Base-by-base conservation (phyloP, 805 yeast genomes). In the Wickerhamiella bombiphila region DNA sequence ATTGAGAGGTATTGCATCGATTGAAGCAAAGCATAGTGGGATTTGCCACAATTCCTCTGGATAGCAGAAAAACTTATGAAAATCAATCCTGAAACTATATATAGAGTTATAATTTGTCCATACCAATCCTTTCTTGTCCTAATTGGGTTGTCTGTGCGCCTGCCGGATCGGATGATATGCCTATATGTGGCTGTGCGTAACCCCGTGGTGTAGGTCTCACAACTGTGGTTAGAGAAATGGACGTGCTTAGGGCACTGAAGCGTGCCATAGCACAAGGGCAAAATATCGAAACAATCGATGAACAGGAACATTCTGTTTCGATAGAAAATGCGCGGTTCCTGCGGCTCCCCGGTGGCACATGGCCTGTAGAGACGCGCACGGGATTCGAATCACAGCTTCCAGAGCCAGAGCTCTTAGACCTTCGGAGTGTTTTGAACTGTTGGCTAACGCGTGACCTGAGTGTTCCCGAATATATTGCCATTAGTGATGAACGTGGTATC, bases 381-480 rank as follows among this genome's bases (percentile, higher is more conserved):
- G 41, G 41, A 20, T 46, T 46, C 36, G 39, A 35, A 32, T 40
- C 44, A 13, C 28, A 22, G n/a, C 26, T 26, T 35, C 29, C 34
- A 25, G 48, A 29, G 17, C 45, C 39, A 17, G 41, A 33, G 16
- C 26, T 19, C 19, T 26, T 41, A 11, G 42, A 38, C 16, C 35
- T 46, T 34, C 29, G 40, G n/a, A 45, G 46, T 5, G 42, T 46
- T 3, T 39, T 46, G 24, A 42, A 46, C 39, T 79, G 91, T 46
- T 88, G 93, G 91, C 45, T 74, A 20, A 74, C 74, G 45, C 74
- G 70, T 42, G 81, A 80, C 38, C 66, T 80, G 20, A 69, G 76
- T 29, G 77, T 85, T 32, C 77, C 94, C 9, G 93, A 82, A 38
- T 86, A 88, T 55, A 69, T 83, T 42, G 68, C 74, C 8, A 75